A percentile compares a stretch with the other conserved stretches of the same genome.
Evolutionary conservation across 2,329 filamentous ascomycete genomes (phyloP).

Genomic region (Colletotrichum viniferum): DNA sequence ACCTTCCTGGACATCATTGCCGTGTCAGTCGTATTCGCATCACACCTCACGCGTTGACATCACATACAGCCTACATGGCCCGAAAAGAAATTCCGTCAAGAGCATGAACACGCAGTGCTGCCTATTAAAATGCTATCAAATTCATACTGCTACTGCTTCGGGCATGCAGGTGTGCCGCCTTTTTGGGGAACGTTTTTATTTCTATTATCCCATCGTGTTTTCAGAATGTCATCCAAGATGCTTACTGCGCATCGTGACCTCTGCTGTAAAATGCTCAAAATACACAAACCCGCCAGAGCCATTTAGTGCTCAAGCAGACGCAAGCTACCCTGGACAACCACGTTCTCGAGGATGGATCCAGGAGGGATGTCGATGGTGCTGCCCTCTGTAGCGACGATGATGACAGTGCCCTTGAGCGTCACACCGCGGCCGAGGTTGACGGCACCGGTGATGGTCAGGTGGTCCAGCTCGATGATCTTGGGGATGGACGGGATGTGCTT

Average conservation of each 20-base stretch:
- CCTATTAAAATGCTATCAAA: constrained; percentile 19
- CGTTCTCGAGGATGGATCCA: constrained; percentile 96
- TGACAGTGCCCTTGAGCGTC: constrained; percentile 96
- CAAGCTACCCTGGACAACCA: constrained; percentile 97
- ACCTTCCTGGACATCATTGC: neutral
- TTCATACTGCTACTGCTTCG: neutral
- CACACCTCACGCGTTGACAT: neutral
- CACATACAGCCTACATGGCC: neutral
- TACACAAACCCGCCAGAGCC: constrained; percentile 7
- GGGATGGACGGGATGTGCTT: constrained; percentile 86
- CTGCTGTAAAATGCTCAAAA: constrained; percentile 9
- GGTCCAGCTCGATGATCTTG: constrained; percentile 89
- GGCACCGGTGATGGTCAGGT: constrained; percentile 95
- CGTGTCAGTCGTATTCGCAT: neutral
- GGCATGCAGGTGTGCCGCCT: neutral
- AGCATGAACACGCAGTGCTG: neutral
- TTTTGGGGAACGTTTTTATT: neutral
- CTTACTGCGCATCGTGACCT: neutral
- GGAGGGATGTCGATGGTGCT: constrained; percentile 98
- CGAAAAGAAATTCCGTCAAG: neutral
- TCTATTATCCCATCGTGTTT: constrained; percentile 6
- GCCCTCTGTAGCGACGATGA: constrained; percentile 97
- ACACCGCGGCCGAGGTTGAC: constrained; percentile 97
- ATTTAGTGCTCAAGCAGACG: constrained; percentile 69
- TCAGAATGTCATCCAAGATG: constrained; percentile 5